phyloP scores from a whole-genome alignment of 1,139 yeast genomes.

The Suhomyces taliae region DNA sequence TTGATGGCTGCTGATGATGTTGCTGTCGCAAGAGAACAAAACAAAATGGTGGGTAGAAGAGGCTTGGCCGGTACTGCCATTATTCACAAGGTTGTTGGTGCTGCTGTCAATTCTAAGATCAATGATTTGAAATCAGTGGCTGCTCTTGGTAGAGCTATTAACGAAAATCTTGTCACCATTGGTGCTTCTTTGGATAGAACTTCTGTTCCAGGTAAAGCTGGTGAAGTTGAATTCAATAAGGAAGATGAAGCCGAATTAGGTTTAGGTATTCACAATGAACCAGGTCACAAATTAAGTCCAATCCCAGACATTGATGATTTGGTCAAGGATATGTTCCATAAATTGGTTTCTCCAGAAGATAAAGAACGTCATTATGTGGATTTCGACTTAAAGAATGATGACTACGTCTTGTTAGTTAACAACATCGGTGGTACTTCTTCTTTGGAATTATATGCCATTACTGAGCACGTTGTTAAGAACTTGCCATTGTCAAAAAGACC shows the following conservation, averaged over 20 bases:
- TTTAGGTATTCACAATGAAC: slow-evolving; percentile 95
- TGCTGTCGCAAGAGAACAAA: slow-evolving; percentile 84
- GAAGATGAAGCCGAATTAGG: slow-evolving; percentile 79
- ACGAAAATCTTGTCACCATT: slow-evolving; percentile 71
- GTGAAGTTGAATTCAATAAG: slow-evolving; percentile 39
- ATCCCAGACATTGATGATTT: slow-evolving; percentile 66
- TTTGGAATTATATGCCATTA: slow-evolving; percentile 69
- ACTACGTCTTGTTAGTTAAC: slow-evolving; percentile 68
- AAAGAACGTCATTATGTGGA: slow-evolving; percentile 70
- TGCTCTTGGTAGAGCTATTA: slow-evolving; percentile 59
- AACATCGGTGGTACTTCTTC: slow-evolving; percentile 86
- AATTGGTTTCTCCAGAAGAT: slow-evolving; percentile 55
- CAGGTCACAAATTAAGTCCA: slow-evolving; percentile 75
- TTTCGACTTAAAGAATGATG: slow-evolving; percentile 57
- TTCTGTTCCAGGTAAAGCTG: slow-evolving; percentile 78
- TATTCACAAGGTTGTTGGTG: slow-evolving; percentile 84
- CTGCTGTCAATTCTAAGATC: slow-evolving; percentile 47
- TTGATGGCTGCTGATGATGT: slow-evolving; percentile 87
- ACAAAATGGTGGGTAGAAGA: slow-evolving; percentile 89
- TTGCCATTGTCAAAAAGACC: slow-evolving; percentile 58
- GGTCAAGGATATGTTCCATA: slow-evolving; percentile 51
- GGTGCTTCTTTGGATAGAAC: slow-evolving; percentile 91
- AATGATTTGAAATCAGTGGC: slow-evolving; percentile 49
- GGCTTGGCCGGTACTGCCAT: slow-evolving; percentile 90
- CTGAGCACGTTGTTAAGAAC: slow-evolving; percentile 44